These are phyloP conservation scores for Ustilago shanxiensis DNA, from an alignment of 1,284 basidiomycete species.

Conservation along the genomic window DNA sequence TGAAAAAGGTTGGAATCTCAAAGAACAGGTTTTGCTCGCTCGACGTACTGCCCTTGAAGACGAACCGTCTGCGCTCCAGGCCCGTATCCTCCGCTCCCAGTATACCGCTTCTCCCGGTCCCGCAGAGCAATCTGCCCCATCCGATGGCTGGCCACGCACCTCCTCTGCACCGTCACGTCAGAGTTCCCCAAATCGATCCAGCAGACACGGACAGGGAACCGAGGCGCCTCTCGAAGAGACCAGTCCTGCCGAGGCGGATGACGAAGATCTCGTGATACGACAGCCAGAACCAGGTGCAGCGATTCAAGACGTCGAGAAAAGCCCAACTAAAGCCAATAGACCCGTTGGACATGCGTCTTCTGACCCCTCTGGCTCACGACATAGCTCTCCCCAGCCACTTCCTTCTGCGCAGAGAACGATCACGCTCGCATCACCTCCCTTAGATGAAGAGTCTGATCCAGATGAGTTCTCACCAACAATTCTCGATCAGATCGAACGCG, in stretches of 20 bases:
- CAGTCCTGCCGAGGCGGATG: conserved; percentile 12
- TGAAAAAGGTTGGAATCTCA: conserved; percentile 42
- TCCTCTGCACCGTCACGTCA: conserved; percentile 1
- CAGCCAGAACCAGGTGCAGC: conserved; percentile 25
- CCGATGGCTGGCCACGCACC: conserved; percentile 32
- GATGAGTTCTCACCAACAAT: conserved; percentile 19
- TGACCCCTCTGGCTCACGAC: neutral
- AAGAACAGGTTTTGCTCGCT: conserved; percentile 16
- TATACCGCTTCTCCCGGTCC: conserved; percentile 31
- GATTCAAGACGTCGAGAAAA: conserved; percentile 21
- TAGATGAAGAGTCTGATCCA: conserved; percentile 46
- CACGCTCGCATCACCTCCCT: neutral
- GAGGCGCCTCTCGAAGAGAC: neutral
- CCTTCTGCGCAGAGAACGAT: neutral
- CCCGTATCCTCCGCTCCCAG: conserved; percentile 36
- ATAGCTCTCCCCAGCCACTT: neutral
- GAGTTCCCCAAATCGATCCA: neutral
- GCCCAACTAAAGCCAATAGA: conserved; percentile 20
- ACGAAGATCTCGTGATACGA: conserved; percentile 26
- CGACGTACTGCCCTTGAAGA: conserved; percentile 22
- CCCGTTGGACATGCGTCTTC: conserved; percentile 11
- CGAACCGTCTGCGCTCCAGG: conserved; percentile 34
- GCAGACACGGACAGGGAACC: neutral
- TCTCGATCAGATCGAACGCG: conserved; percentile 9
- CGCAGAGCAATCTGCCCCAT: conserved; percentile 33